A percentile compares a stretch with the other conserved stretches of the same genome.
These are phyloP conservation scores for Debaryomyces subglobosus DNA, from an alignment of 1,139 yeast genomes.

Conservation along the genomic window DNA sequence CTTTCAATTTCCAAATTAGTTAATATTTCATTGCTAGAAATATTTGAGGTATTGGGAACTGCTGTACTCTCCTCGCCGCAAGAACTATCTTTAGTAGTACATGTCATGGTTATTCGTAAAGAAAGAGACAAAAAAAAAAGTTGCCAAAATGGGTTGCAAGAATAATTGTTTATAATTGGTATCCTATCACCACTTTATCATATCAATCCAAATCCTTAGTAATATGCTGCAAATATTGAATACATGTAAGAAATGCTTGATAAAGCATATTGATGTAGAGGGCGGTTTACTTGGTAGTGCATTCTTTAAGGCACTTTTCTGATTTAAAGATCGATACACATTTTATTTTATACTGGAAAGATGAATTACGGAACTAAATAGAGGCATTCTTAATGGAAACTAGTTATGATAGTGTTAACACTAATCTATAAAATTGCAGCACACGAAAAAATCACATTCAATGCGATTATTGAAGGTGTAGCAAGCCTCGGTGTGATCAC, in stretches of 20 bases:
- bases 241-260: background rate
- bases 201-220: background rate
- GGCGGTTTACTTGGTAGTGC: no score
- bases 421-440: background rate
- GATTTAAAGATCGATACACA: no score
- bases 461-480: background rate
- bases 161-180: background rate
- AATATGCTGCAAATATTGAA: background rate
- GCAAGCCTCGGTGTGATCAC: background rate
- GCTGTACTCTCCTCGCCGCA: background rate
- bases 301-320: no score
- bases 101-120: background rate
- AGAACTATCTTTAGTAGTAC: background rate
- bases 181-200: background rate
- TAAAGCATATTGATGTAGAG: background rate
- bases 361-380: background rate
- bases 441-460: background rate
- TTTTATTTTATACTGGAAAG: background rate
- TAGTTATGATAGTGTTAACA: no score
- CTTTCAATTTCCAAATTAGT: background rate
- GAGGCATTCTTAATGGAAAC: background rate
- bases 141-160: conserved; percentile 4
- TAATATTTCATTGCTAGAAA: background rate
- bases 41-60: background rate
- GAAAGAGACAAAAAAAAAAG: background rate